These are phyloP conservation scores for Phyllosticta paracitricarpa DNA, from an alignment of 2,329 filamentous ascomycete species.

Conservation along the genomic window DNA sequence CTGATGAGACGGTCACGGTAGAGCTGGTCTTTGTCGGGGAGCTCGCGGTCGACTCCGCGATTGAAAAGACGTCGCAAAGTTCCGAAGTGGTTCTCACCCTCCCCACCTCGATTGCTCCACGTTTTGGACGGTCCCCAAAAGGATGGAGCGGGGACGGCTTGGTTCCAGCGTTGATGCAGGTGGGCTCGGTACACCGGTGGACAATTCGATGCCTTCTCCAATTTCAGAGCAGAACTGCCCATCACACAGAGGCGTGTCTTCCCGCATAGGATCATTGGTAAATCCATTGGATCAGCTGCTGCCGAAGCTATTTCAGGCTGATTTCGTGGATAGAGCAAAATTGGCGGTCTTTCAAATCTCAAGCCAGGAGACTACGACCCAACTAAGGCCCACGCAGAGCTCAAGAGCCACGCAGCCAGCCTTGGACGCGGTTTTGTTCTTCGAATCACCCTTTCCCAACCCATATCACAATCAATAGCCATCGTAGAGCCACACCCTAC, in stretches of 20 bases:
- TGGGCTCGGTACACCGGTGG: not conserved
- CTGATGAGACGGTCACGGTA: not conserved
- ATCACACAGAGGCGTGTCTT: not conserved
- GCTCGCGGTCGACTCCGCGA: not conserved
- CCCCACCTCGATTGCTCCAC: conserved; percentile 13
- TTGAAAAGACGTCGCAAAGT: not conserved
- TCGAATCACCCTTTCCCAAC: not conserved
- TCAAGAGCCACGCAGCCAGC: not conserved
- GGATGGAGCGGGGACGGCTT: not conserved
- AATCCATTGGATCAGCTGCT: not conserved
- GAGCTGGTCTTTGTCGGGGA: not conserved
- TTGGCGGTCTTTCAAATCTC: not conserved
- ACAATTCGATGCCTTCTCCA: not conserved
- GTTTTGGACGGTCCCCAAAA: conserved; percentile 11
- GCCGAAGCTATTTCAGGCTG: not conserved
- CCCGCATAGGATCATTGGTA: not conserved
- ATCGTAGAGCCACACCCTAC: not conserved
- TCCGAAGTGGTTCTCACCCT: conserved; percentile 12
- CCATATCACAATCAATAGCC: not conserved
- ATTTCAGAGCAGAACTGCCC: not conserved
- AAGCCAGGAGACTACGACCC: not conserved
- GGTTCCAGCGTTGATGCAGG: not conserved
- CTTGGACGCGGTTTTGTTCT: not conserved
- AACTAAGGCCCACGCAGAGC: not conserved
- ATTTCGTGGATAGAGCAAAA: not conserved